Base-by-base conservation (phyloP, 495 filamentous ascomycete genomes). In the Neurospora sp. region DNA sequence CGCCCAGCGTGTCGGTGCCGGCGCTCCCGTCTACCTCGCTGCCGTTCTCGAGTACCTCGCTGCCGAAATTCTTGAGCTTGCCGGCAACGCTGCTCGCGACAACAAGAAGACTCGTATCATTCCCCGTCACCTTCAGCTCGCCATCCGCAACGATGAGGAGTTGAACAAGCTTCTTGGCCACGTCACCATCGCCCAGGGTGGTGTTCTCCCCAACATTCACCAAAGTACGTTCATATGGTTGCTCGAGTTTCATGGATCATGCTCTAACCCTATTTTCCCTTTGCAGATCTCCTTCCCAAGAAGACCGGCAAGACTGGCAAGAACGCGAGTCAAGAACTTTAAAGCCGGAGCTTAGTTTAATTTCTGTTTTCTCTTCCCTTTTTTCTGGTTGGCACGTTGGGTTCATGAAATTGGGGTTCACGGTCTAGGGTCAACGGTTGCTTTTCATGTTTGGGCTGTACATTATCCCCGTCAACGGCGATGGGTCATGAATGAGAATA, bases 41-140 rank as follows among this genome's bases (percentile, higher is more conserved):
- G 96, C 96, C 71, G 96, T 99, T 44, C 94, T 99, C 46, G 96
- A 99, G 88, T 99, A 99, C 80, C 92, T 99, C 72, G 95, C 96
- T 74, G 96, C 96, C 74, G 96, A 99, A 85, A 98, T 99, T 74
- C 94, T 99, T 82, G 96, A 99, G 86, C 87, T 99, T 85, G 96
- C 96, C 82, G 96, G 96, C 79, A 99, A 99, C 83, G 96, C 96
- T 76, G 96, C 96, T 73, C 95, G 96, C 82, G 96, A 99, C 86
- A 98, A 98, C 92, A 99, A 99, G 93, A 98, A 98, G 91, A 99
- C 95, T 74, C 94, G 96, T 92, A 99, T 99, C 88, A 99, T 98
- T 77, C 96, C 96, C 75, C 94, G 96, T 83, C 96, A 99, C 85
- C 91, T 99, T 69, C 96, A 99, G 88, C 94, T 99, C 79, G 96